Percentiles rank a stretch among this genome's conserved stretches.
Conservation (phyloP, 2,329 filamentous ascomycete species). For the Stagonosporopsis chrysanthemi region DNA sequence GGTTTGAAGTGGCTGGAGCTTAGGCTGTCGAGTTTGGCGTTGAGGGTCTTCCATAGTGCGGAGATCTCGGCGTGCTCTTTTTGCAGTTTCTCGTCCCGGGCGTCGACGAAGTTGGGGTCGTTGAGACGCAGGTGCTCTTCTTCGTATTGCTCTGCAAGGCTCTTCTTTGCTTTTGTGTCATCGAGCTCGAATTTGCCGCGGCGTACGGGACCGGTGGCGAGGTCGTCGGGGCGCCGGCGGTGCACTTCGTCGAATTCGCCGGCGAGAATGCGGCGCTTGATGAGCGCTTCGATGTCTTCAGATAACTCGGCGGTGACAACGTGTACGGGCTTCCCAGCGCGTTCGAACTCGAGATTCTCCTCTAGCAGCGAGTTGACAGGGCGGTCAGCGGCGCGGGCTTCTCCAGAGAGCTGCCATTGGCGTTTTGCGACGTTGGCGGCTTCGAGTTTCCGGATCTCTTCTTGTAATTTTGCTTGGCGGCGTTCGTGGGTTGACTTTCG, state of each 20-base stretch:
- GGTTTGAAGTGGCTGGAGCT: conserved; percentile 96
- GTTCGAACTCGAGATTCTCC: conserved; percentile 94
- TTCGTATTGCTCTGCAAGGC: conserved; percentile 92
- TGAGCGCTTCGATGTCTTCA: conserved; percentile 89
- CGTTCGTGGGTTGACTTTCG: conserved; percentile 85
- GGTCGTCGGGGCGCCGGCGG: conserved; percentile 77
- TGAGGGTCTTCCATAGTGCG: conserved; percentile 81
- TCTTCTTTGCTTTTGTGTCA: conserved; percentile 85
- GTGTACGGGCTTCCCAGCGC: conserved; percentile 91
- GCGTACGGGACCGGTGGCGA: conserved; percentile 68
- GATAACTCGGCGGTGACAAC: conserved; percentile 91
- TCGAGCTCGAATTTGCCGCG: conserved; percentile 82
- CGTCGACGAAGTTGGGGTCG: conserved; percentile 82
- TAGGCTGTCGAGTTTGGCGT: conserved; percentile 82
- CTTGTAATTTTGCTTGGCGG: conserved; percentile 80
- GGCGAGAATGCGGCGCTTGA: conserved; percentile 90
- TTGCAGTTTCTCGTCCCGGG: conserved; percentile 80
- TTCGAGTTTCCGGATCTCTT: conserved; percentile 92
- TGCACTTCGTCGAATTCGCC: conserved; percentile 93
- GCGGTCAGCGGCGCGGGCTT: conserved; percentile 81
- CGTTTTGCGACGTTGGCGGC: conserved; percentile 87
- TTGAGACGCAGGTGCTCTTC: conserved; percentile 82
- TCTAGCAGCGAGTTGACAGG: conserved; percentile 92
- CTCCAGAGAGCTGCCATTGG: conserved; percentile 88
- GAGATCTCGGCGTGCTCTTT: conserved; percentile 86